Base-by-base conservation (phyloP, 768 basidiomycete genomes). In the Lyophyllum shimeji region DNA sequence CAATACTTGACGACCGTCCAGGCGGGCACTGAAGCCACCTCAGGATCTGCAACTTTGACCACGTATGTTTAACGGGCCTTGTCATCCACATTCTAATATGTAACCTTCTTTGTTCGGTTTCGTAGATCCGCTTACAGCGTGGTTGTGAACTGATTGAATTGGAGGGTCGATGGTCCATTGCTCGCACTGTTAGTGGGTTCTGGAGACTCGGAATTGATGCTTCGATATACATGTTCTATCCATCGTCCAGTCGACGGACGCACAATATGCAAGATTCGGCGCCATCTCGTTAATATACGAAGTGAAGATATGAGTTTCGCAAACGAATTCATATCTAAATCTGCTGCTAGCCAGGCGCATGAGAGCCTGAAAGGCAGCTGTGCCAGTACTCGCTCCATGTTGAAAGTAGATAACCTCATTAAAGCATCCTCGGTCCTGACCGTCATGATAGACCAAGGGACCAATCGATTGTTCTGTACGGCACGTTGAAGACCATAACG, bases 1-100 rank as follows among this genome's bases (percentile, higher is more conserved):
- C 79, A 88, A 61, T 88, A 77, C 69, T 73, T 88, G 50, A 76
- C 67, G 34, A 84, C 79, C 12, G 78, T 78, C 1, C 85, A 88
- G 62, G 85, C 76, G 7, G 87, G 87, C 6, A 83, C 82, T 0
- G 87, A 89, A 66, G 80, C 81, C 15, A 86, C 82, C 0, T 75
- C 74, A 11, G 85, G 85, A n/a, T 72, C 73, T 25, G 84, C 81
- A 9, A 78, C 74, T 0, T 68, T 87, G 7, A 77, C 73, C 0
- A 81, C 80, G 85, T 86, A 61, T 63, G 81, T 52, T 15, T 50
- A 42, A 27, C 34, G 7, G 34, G 15, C 15, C 15, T 17, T 3
- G 11, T 37, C 3, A 2, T n/a, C n/a, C n/a, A n/a, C 34, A 17
- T 37, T 17, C 15, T 3, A 37, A 37, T 37, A 37, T 37, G 34